Base-by-base conservation (phyloP, 805 yeast genomes). In the Saccharomycopsis guyanensis region DNA sequence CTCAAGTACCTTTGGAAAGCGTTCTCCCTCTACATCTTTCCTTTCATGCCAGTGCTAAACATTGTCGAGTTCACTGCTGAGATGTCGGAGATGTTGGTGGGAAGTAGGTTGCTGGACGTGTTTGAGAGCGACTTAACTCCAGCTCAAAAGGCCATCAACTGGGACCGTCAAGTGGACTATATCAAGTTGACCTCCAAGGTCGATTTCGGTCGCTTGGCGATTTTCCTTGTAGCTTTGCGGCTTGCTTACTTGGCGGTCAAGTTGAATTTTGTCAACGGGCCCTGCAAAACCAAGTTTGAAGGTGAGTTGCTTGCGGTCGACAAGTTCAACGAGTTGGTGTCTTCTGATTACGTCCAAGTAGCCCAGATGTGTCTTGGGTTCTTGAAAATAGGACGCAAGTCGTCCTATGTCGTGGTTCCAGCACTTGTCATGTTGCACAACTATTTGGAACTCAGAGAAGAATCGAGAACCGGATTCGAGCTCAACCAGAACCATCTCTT, bases 11-110 rank as follows among this genome's bases (percentile, higher is more conserved):
- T 48, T 20, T 48, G 52, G 52, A 36, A 40, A 19, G 41, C 42
- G 36, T 45, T 16, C 22, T 18, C 31, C 13, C 27, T 45, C 1
- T 48, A 45, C 19, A 23, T 48, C 19, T 40, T 15, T 20, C 52
- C 52, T 7, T 48, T 48, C 34, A 27, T 45, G 18, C 49, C 52
- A 13, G 40, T 48, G 3, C 16, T 48, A n/a, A 43, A 48, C 31
- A 8, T 48, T 5, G 31, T 20, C n/a, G 15, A 23, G 4, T 25
- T 45, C 16, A 12, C 40, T 2, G 18, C 15, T 4, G 49, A 45
- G 29, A 20, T 48, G 12, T 20, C 27, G 10, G 18, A 36, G 5
- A 35, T 48, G 4, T 5, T 48, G 15, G 45, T 18, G 6, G 52
- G 52, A 10, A 7, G 32, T 13, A 25, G 39, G n/a, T 33, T 45